Evolutionary conservation across 129 eudicot genomes (phyloP).

Genomic region (Heracleum sosnowskyi): DNA sequence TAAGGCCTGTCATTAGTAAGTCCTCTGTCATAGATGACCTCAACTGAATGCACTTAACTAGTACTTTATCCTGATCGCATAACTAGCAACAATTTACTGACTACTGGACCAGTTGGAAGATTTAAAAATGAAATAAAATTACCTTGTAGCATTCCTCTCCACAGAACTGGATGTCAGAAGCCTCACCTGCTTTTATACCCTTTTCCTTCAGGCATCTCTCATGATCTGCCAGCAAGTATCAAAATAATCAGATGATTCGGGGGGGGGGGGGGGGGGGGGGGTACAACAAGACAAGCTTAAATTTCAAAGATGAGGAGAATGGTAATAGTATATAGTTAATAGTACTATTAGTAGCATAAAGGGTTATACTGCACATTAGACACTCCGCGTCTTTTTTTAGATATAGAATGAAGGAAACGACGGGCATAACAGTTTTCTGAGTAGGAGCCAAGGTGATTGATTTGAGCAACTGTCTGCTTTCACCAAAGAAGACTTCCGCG

Average conservation of each 20-base stretch:
- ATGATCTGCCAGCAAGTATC: constrained; percentile 55
- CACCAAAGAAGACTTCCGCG: neutral
- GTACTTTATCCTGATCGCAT: constrained; percentile 2
- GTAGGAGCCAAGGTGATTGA: neutral
- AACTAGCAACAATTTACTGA: neutral
- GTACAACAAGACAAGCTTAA: neutral
- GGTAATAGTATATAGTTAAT: neutral
- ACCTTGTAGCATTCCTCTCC: constrained; percentile 50
- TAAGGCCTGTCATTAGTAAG: neutral
- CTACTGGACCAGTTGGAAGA: constrained; percentile 6
- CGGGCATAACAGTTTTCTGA: neutral
- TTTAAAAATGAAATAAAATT: constrained; percentile 25
- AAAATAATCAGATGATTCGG: constrained; percentile 6
- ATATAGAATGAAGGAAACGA: neutral
- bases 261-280: too few species aligned
- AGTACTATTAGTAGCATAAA: neutral
- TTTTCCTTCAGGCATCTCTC: constrained; percentile 40
- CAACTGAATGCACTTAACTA: neutral
- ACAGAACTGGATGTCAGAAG: constrained; percentile 72
- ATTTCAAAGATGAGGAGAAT: neutral
- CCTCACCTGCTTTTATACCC: constrained; percentile 19
- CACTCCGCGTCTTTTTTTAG: neutral
- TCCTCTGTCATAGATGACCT: neutral
- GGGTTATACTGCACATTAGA: neutral
- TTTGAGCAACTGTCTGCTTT: neutral